Evolutionary conservation across 1,139 yeast genomes (phyloP).

Genomic region (Yamadazyma friedrichii): DNA sequence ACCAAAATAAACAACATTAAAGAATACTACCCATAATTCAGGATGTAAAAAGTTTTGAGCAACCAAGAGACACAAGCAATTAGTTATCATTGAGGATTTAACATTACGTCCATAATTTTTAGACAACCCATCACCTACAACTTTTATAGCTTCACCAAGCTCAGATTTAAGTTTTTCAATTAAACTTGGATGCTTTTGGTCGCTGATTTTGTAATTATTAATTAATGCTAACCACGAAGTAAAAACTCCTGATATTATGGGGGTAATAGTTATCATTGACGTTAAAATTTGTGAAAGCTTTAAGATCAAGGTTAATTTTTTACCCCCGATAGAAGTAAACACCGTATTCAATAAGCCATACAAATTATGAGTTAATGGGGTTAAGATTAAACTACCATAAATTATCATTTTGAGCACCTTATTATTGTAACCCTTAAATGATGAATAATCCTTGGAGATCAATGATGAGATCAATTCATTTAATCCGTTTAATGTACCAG

Average conservation of each 20-base stretch:
- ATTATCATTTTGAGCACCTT: conserved; percentile 66
- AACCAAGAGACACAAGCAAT: conserved; percentile 58
- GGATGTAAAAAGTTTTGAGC: conserved; percentile 79
- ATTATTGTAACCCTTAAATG: conserved; percentile 14
- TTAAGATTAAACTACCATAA: conserved; percentile 67
- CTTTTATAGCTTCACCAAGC: conserved; percentile 17
- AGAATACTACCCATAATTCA: conserved; percentile 83
- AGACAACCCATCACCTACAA: conserved; percentile 40
- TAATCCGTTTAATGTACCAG: conserved; percentile 54
- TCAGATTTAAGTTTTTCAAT: conserved; percentile 20
- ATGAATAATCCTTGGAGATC: conserved; percentile 45
- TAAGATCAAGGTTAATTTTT: conserved; percentile 30
- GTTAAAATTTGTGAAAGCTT: conserved; percentile 60
- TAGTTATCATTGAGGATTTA: conserved; percentile 62
- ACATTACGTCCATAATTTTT: conserved; percentile 57
- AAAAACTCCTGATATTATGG: conserved; percentile 56
- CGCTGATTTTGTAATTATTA: conserved; percentile 25
- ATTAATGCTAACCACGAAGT: conserved; percentile 55
- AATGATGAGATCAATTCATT: conserved; percentile 60
- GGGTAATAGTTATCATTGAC: conserved; percentile 63
- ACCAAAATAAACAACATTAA: conserved; percentile 68
- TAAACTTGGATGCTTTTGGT: background rate
- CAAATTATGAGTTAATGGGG: conserved; percentile 72
- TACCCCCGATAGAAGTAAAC: conserved; percentile 29
- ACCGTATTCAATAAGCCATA: conserved; percentile 47